A percentile compares a stretch with the other conserved stretches of the same genome.
Evolutionary conservation across 768 basidiomycete genomes (phyloP).

Genomic region (Candolleomyces efflorescens): DNA sequence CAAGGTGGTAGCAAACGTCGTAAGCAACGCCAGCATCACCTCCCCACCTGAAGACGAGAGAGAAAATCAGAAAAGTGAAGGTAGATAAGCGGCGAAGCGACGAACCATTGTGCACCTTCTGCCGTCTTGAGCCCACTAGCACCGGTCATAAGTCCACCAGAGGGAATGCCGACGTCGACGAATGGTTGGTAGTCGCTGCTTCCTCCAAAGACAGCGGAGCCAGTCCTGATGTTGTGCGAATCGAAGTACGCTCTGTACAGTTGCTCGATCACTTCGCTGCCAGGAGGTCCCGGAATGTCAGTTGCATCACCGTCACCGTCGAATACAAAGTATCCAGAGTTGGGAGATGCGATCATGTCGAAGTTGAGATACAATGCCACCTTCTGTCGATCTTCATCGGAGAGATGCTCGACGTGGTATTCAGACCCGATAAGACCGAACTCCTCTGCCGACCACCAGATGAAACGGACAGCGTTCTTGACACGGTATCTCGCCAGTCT

Average conservation of each 20-base stretch:
- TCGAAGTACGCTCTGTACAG: conserved; percentile 22
- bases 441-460: conserved; percentile 30
- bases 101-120: conserved; percentile 19
- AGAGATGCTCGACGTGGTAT: conserved; percentile 23
- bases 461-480: conserved; percentile 28
- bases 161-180: conserved; percentile 24
- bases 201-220: conserved; percentile 19
- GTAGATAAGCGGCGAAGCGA: neutral
- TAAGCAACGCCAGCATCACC: conserved; percentile 25
- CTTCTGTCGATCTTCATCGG: conserved; percentile 20
- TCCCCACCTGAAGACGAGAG: conserved; percentile 19
- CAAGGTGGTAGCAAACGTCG: conserved; percentile 26
- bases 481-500: conserved; percentile 22
- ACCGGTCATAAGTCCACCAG: conserved; percentile 26
- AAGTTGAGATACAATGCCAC: conserved; percentile 31
- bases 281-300: conserved; percentile 22
- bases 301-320: conserved; percentile 26
- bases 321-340: conserved; percentile 22
- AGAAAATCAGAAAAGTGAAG: neutral
- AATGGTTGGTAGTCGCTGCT: conserved; percentile 29
- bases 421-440: conserved; percentile 26
- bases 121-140: conserved; percentile 24
- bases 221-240: conserved; percentile 16
- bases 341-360: conserved; percentile 31
- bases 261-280: conserved; percentile 26